Evolutionary conservation across 768 basidiomycete species (phyloP).

Genomic region (Phylloporus sp.): DNA sequence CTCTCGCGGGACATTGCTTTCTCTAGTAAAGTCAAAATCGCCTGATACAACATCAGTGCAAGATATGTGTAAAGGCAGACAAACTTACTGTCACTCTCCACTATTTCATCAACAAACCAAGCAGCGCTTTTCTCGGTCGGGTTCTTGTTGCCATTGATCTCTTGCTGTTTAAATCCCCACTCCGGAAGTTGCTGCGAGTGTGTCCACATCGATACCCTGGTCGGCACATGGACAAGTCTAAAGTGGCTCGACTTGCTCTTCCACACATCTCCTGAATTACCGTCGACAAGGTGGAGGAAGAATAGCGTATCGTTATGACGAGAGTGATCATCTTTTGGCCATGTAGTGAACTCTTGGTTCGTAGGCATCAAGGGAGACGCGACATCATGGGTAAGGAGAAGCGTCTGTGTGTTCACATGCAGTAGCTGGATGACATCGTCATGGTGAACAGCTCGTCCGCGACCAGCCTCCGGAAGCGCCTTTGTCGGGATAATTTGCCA

Average conservation of each 20-base stretch:
- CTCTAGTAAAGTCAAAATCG: conserved; percentile 47
- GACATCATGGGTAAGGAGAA: conserved; percentile 93
- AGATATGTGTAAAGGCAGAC: neutral
- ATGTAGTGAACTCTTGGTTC: conserved; percentile 97
- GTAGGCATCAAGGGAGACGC: conserved; percentile 96
- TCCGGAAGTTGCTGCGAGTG: conserved; percentile 81
- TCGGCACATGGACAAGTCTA: conserved; percentile 82
- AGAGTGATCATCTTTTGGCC: conserved; percentile 69
- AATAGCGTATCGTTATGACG: conserved; percentile 90
- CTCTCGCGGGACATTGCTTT: conserved; percentile 48
- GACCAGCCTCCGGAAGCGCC: conserved; percentile 88
- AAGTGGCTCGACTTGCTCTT: conserved; percentile 94
- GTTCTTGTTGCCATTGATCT: conserved; percentile 97
- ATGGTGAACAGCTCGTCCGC: conserved; percentile 87
- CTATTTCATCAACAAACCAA: conserved; percentile 86
- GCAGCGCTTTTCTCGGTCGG: conserved; percentile 71
- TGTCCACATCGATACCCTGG: conserved; percentile 93
- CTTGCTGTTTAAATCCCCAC: conserved; percentile 97
- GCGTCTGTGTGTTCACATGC: conserved; percentile 77
- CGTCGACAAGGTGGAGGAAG: conserved; percentile 67
- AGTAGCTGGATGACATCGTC: conserved; percentile 85
- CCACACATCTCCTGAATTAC: conserved; percentile 75
- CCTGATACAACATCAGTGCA: conserved; percentile 41
- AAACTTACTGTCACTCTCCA: conserved; percentile 63
- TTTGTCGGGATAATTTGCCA: conserved; percentile 97